Evolutionary conservation across 345 rosid genomes (phyloP).

Genomic region (Crucihimalaya himalaica): DNA sequence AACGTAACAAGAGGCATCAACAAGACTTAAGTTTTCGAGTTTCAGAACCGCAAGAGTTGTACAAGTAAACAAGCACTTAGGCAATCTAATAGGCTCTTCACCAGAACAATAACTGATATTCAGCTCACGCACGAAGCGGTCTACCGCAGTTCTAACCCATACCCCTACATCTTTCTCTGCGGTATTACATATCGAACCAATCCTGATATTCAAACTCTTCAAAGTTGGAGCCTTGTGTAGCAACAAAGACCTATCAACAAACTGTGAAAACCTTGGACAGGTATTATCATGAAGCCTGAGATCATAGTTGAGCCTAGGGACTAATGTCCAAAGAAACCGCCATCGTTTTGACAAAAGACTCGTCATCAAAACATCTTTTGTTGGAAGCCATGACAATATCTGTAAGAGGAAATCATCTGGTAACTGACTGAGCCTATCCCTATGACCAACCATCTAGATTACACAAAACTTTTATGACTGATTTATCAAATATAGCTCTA

Average conservation of each 20-base stretch:
- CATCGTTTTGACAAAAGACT: conserved; percentile 33
- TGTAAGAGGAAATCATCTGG: conserved; percentile 42
- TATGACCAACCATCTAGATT: conserved; percentile 8
- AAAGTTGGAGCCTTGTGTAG: conserved; percentile 31
- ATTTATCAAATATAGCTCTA: background rate
- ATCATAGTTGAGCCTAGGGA: conserved; percentile 33
- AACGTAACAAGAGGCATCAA: conserved; percentile 22
- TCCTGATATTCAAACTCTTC: conserved; percentile 22
- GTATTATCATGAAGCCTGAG: conserved; percentile 17
- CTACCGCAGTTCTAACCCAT: conserved; percentile 35
- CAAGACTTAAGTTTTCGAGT: conserved; percentile 22
- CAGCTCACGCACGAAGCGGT: conserved; percentile 32
- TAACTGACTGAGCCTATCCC: conserved; percentile 31
- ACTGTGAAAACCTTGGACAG: conserved; percentile 8
- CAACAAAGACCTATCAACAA: conserved; percentile 37
- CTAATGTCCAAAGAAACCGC: conserved; percentile 32
- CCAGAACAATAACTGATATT: conserved; percentile 13
- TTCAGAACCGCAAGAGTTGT: conserved; percentile 26
- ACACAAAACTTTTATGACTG: background rate
- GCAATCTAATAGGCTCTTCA: conserved; percentile 31
- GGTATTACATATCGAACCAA: conserved; percentile 2
- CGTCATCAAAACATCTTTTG: conserved; percentile 27
- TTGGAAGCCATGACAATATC: conserved; percentile 34
- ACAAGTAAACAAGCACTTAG: conserved; percentile 28
- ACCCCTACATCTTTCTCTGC: conserved; percentile 16